Conservation (phyloP, 306 rosid species). For the Ormosia emarginata region DNA sequence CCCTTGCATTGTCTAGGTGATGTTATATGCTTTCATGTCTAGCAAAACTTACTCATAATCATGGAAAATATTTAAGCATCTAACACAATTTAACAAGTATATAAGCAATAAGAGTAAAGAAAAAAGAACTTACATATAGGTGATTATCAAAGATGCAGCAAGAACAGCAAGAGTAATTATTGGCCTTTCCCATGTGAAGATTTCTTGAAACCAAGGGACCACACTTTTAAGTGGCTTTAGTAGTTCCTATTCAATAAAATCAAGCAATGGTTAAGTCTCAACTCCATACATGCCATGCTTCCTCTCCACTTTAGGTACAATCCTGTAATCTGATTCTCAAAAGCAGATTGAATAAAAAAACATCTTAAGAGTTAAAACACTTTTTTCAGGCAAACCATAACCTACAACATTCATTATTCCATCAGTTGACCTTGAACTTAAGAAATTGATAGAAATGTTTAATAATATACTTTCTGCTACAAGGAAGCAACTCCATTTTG, state of each 20-base stretch:
- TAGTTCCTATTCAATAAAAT: slow-evolving; percentile 54
- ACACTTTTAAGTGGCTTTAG: slow-evolving; percentile 56
- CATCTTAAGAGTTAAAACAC: background rate
- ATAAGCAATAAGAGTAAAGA: background rate
- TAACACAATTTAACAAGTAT: background rate
- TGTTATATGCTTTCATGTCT: background rate
- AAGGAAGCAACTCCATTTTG: background rate
- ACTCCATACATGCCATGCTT: slow-evolving; percentile 6
- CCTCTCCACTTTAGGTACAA: background rate
- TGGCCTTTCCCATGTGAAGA: slow-evolving; percentile 77
- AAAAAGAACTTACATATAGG: slow-evolving; percentile 53
- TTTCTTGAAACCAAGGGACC: slow-evolving; percentile 52
- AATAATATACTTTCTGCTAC: background rate
- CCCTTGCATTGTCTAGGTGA: slow-evolving; percentile 52
- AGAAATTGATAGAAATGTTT: background rate
- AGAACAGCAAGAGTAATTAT: slow-evolving; percentile 43
- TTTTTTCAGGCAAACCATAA: background rate
- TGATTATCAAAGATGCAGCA: slow-evolving; percentile 44
- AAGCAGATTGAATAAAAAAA: background rate
- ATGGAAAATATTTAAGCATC: background rate
- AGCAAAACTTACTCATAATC: background rate
- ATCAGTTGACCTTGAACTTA: background rate
- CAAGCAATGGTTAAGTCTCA: background rate
- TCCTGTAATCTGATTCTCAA: slow-evolving; percentile 4
- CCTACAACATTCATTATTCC: background rate